Conservation (phyloP, 2,329 filamentous ascomycete genomes). For the Mycogone perniciosa region DNA sequence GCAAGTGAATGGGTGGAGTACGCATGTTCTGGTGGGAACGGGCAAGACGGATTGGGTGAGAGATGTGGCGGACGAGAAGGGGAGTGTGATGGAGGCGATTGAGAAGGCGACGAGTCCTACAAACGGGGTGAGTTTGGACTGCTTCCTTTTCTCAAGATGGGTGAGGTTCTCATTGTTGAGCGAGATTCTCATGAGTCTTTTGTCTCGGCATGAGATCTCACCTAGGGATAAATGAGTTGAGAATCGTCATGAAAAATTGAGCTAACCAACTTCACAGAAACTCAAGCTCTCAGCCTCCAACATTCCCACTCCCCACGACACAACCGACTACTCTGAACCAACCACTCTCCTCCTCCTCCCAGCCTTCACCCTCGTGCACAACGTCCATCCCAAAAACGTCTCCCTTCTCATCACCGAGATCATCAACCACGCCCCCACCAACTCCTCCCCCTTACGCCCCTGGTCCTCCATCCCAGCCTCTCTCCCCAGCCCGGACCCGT, state of each 20-base stretch:
- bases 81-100: slow-evolving; percentile 75
- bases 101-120: slow-evolving; percentile 49
- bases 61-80: slow-evolving; percentile 82
- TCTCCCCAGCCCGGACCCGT: slow-evolving; percentile 24
- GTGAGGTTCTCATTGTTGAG: too few relatives aligned
- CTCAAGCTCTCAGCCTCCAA: slow-evolving; percentile 91
- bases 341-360: slow-evolving; percentile 81
- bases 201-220: background rate
- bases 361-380: slow-evolving; percentile 74
- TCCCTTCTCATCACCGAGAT: slow-evolving; percentile 64
- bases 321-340: slow-evolving; percentile 56
- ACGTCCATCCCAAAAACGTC: slow-evolving; percentile 71
- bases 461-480: slow-evolving; percentile 30
- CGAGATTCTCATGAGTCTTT: background rate
- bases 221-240: background rate
- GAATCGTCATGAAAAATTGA: background rate
- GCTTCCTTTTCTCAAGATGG: background rate
- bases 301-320: slow-evolving; percentile 70
- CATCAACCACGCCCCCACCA: slow-evolving; percentile 69
- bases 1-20: slow-evolving; percentile 77
- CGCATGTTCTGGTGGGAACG: slow-evolving; percentile 88
- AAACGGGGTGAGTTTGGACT: slow-evolving; percentile 55
- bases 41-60: slow-evolving; percentile 92
- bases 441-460: slow-evolving; percentile 52
- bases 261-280: slow-evolving; percentile 42